phyloP scores from a whole-genome alignment of 331 rosid genomes.

The Saraca asoca region DNA sequence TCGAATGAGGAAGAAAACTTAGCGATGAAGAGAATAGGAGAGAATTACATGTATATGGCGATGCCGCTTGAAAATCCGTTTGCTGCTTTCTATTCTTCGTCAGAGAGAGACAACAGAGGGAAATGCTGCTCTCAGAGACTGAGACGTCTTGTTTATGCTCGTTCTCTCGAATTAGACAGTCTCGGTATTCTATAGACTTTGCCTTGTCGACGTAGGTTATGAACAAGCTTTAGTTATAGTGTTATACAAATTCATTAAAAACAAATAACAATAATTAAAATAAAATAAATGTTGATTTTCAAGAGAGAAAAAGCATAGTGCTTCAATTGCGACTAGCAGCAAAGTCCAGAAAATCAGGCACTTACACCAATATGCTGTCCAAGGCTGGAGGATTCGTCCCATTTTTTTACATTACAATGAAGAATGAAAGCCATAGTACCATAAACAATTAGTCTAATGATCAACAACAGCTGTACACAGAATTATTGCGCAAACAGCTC shows the following conservation, averaged over 20 bases:
- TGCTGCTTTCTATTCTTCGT: not conserved
- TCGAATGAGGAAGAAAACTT: not conserved
- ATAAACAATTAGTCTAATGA: constrained; percentile 42
- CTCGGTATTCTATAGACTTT: too few species aligned
- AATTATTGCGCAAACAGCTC: constrained; percentile 44
- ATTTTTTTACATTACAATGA: constrained; percentile 24
- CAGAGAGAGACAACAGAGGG: constrained; percentile 24
- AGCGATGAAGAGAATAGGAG: not conserved
- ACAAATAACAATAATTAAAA: not conserved
- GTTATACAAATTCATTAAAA: too few species aligned
- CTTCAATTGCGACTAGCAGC: constrained; percentile 25
- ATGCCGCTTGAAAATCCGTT: not conserved
- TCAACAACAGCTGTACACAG: constrained; percentile 37
- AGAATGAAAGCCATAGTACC: constrained; percentile 33
- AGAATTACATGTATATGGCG: constrained; percentile 14
- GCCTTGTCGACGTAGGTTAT: too few species aligned
- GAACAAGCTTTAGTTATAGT: not conserved
- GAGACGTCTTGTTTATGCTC: constrained; percentile 33
- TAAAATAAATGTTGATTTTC: not conserved
- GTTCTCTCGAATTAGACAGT: too few species aligned
- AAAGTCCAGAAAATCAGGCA: constrained; percentile 27
- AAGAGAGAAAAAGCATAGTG: constrained; percentile 20
- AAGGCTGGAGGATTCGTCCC: constrained; percentile 25
- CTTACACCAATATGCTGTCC: constrained; percentile 1
- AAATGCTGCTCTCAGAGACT: constrained; percentile 1